These are phyloP conservation scores for Xanthoceras sorbifolium DNA, from an alignment of 345 rosid species.

Conservation along the genomic window DNA sequence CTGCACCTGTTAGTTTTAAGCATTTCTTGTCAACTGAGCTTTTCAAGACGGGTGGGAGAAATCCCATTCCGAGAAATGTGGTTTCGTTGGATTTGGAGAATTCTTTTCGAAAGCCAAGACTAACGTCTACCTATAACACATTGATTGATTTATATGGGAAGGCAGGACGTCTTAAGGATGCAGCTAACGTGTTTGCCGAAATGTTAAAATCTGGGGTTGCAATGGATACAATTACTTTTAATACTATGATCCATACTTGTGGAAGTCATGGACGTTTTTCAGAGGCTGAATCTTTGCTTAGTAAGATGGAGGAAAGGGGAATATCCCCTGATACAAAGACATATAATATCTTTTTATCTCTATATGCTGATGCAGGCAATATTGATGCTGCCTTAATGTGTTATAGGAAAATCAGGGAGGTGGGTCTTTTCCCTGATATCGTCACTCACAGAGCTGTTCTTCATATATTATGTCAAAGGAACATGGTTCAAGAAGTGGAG, in stretches of 20 bases:
- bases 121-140: conserved; percentile 76
- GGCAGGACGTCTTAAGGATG: conserved; percentile 80
- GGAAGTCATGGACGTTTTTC: conserved; percentile 71
- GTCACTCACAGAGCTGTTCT: conserved; percentile 77
- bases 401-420: conserved; percentile 66
- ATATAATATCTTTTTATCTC: conserved; percentile 69
- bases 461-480: conserved; percentile 63
- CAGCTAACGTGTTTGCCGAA: conserved; percentile 72
- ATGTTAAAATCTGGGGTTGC: conserved; percentile 79
- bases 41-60: conserved; percentile 70
- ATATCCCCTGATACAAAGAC: conserved; percentile 78
- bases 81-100: conserved; percentile 33
- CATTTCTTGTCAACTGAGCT: conserved; percentile 81
- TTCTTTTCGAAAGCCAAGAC: conserved; percentile 52
- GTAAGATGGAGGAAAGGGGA: conserved; percentile 72
- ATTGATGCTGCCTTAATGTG: conserved; percentile 63
- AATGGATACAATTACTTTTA: conserved; percentile 77
- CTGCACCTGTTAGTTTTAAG: conserved; percentile 60
- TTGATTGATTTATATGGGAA: conserved; percentile 93
- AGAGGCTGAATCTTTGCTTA: conserved; percentile 79
- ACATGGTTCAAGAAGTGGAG: conserved; percentile 70
- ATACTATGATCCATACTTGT: conserved; percentile 85
- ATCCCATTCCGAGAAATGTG: conserved; percentile 34
- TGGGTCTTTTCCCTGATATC: conserved; percentile 73
- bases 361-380: conserved; percentile 72